Evolutionary conservation across 306 rosid genomes (phyloP), one percentile per base, ranked within the genome.

Genomic region (Vigna reflexopilosa): DNA sequence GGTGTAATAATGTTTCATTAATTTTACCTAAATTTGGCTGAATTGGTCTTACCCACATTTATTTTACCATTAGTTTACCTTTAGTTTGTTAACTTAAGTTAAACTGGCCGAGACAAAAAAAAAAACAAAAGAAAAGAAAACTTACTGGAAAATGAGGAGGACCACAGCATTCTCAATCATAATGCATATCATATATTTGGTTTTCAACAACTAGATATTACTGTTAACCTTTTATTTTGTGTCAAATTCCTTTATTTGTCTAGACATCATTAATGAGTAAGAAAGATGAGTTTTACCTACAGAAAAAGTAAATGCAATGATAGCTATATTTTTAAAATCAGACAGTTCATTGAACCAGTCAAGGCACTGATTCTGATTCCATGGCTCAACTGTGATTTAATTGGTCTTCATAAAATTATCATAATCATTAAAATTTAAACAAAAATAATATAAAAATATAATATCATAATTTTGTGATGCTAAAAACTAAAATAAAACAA

Each of bases 91-190:
- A 58, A 38, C 49, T 26, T 22, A n/a, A 72, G 51, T 59, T 61
- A 61, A 77, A 34, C 71, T 64, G 65, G 49, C 36, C 36, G 24
- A 14, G 51, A 72, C 16, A 73, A 56, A 45, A 58, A 20, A 19
- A 26, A 30, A 30, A 4, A 30, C 4, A 30, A 30, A 30, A 30
- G 34, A 30, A 26, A 26, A 26, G 40, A 73, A 74, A 32, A 9
- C 6, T 44, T 11, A 8, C 11, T 19, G 50, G 49, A 75, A 58
- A 38, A 68, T 16, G 59, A 58, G 69, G 68, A 49, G 57, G 32
- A 63, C 77, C 32, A 38, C 26, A 70, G 5, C 52, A 28, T 24
- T 73, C 47, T 34, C 34, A 59, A 70, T 24, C 45, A 48, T 34
- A 58, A 48, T 22, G 24, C 64, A 36, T 15, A 22, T 47, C 11